Evolutionary conservation across 805 yeast genomes (phyloP), one percentile per base, ranked within the genome.

Genomic region (Candida endomychidarum): DNA sequence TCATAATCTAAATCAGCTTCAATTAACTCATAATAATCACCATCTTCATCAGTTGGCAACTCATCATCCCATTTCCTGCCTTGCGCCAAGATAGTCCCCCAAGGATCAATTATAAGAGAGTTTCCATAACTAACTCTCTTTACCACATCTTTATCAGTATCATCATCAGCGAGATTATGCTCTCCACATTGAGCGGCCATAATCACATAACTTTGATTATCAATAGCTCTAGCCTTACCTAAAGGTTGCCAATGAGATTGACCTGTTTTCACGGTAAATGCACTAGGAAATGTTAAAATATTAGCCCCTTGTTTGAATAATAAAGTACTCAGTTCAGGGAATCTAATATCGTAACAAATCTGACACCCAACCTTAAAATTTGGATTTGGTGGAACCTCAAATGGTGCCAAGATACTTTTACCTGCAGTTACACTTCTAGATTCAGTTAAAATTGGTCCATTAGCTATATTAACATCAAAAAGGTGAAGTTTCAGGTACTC

Each of bases 181-280:
- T 63, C 61, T 2, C 97, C 97, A 41, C 80, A 78, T 56, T 88
- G 96, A 0, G 93, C 95, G 2, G 97, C 90, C 84, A 89, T 77
- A 3, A 91, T 67, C 5, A 90, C 96, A 58, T 75, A 93, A 44
- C 84, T 71, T 61, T 93, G 98, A 1, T 91, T 76, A 56, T 90
- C 96, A 9, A 91, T 75, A 3, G 98, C 98, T 34, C 97, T 68
- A 0, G 96, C 83, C 19, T 79, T 70, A 1, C 87, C 96, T 37
- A 91, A 67, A 1, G 77, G 59, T 38, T 80, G 80, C 96, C 97
- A 91, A 55, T 91, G 99, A 1, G 91, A 87, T 37, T 79, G 79
- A 1, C 99, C 99, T 0, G 98, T 91, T 47, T 81, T 80, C 56
- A 85, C 77, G 0, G 96, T 93, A 71, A 95, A 93, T 0, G 98